Evolutionary conservation across 2,329 filamentous ascomycete genomes (phyloP).

Genomic region (Hypomyces perniciosus): DNA sequence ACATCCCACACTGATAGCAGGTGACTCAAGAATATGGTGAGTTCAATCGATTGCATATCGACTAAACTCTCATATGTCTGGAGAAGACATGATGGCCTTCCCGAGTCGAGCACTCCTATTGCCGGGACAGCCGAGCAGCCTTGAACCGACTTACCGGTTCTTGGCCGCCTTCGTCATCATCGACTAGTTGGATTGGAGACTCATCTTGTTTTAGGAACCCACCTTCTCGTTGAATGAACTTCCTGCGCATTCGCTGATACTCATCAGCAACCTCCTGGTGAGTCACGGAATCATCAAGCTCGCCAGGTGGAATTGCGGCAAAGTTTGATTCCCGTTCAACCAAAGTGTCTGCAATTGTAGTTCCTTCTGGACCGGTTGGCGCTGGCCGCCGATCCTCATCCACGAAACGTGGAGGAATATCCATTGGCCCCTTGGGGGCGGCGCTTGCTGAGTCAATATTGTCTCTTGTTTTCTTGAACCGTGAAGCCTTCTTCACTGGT

Average conservation of each 20-base stretch:
- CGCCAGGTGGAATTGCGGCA: slow-evolving; percentile 43
- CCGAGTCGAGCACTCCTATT: slow-evolving; percentile 28
- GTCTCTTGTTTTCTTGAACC: slow-evolving; percentile 43
- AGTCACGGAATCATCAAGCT: slow-evolving; percentile 63
- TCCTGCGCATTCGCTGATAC: slow-evolving; percentile 77
- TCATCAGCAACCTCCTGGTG: slow-evolving; percentile 74
- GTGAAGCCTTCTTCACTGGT: slow-evolving; percentile 37
- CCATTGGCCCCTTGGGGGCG: slow-evolving; percentile 37
- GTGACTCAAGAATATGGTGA: slow-evolving; percentile 14
- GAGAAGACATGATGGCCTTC: background rate
- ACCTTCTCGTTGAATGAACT: slow-evolving; percentile 74
- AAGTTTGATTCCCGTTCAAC: slow-evolving; percentile 45
- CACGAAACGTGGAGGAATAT: slow-evolving; percentile 36
- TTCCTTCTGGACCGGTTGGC: slow-evolving; percentile 45
- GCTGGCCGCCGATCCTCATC: slow-evolving; percentile 32
- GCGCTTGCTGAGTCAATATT: slow-evolving; percentile 11
- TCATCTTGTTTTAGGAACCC: slow-evolving; percentile 73
- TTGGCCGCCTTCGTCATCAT: slow-evolving; percentile 57
- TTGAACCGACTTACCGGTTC: slow-evolving; percentile 68
- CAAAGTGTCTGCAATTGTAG: slow-evolving; percentile 54
- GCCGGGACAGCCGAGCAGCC: slow-evolving; percentile 57
- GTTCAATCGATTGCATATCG: slow-evolving; percentile 25
- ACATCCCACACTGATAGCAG: slow-evolving; percentile 17
- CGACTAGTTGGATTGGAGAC: slow-evolving; percentile 58
- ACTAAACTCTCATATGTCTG: slow-evolving; percentile 13